Base-by-base conservation (phyloP, 331 rosid species). In the Quercus lobata region DNA sequence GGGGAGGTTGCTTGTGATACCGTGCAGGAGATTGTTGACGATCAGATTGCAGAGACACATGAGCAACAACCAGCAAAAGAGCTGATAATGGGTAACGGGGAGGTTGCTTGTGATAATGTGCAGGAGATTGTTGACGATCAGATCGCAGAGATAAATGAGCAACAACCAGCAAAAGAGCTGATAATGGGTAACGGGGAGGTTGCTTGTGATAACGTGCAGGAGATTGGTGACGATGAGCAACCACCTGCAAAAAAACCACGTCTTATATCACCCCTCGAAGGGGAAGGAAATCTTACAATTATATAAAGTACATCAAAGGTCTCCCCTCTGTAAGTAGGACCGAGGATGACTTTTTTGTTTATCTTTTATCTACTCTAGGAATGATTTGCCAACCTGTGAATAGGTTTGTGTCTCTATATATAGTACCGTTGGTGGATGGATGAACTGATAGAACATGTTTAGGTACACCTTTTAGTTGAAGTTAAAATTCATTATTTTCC, bases 201-300 rank as follows among this genome's bases (percentile, higher is more conserved):
- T 6, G 37, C 37, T 34, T 34, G 37, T 6, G 7, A 7, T 37
- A 37, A 37, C 8, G 7, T 6, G 46, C 46, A 41, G 3, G 11
- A 8, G 46, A 41, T 41, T 41, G 14, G 49, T 41, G 49, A 41
- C 1, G 14, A 41, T 41, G 49, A 41, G 49, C 49, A 41, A 41
- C 49, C 49, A 41, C 49, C 49, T 41, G 49, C 83, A 17, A 88
- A 88, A 71, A 82, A 72, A 78, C 71, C 44, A 5, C 75, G 84
- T 72, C 82, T 73, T 57, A 68, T 57, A 6, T 57, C 75, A 16
- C 27, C 81, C 46, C 54, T 15, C 15, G 77, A 84, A 74, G 79
- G 77, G 57, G 82, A 57, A 66, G 80, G 80, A 69, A 78, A 76
- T 32, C 8, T 54, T 61, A 41, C 54, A 16, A 6, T 70, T 6